Evolutionary conservation across 257 asterid genomes (phyloP).

Genomic region (Orobanche coerulescens): DNA sequence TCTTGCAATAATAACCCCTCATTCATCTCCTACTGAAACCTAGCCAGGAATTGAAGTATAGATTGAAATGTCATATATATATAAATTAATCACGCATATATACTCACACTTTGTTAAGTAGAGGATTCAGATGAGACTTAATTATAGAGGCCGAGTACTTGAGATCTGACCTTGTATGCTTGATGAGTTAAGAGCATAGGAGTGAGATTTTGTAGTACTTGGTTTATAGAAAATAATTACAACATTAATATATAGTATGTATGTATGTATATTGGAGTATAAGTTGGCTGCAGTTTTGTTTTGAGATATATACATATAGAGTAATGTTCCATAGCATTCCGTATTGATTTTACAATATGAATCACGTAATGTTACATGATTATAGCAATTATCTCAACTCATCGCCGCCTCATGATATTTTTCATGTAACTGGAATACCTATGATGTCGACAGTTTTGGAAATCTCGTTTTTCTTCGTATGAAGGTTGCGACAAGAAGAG

Average conservation of each 20-base stretch:
- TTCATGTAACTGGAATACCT: no score
- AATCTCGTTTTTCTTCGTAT: no score
- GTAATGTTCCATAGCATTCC: no score
- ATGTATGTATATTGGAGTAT: no score
- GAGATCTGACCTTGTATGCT: constrained; percentile 48
- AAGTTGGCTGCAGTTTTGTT: constrained; percentile 13
- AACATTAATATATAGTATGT: no score
- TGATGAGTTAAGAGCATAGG: constrained; percentile 44
- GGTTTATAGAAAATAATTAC: constrained; percentile 12
- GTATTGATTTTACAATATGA: no score
- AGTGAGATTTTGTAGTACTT: constrained; percentile 72
- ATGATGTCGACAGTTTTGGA: no score
- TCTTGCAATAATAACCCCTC: constrained; percentile 41
- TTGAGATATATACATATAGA: background rate
- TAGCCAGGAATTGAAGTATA: background rate
- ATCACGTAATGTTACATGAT: no score
- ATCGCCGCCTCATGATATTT: no score
- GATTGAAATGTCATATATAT: background rate
- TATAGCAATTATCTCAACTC: no score
- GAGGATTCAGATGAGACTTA: background rate
- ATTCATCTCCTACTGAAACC: constrained; percentile 22
- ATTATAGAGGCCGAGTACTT: constrained; percentile 60
- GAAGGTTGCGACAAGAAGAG: no score
- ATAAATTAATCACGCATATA: background rate
- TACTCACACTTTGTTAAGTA: background rate